These are phyloP conservation scores for Scheffersomyces insectosa DNA, from an alignment of 1,139 yeast species.

Conservation along the genomic window DNA sequence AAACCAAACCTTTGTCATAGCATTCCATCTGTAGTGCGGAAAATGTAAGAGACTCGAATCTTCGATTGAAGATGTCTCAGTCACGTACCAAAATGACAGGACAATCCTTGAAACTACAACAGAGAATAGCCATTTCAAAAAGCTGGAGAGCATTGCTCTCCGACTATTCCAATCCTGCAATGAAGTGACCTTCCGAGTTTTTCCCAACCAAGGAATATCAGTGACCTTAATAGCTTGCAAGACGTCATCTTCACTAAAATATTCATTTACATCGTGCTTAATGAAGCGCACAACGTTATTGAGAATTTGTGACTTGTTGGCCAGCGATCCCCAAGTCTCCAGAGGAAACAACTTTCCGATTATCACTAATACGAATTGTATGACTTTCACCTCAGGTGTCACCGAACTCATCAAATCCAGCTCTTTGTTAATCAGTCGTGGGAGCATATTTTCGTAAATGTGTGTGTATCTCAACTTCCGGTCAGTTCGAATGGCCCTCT, in stretches of 20 bases:
- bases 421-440: conserved; percentile 1
- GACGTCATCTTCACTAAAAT: conserved; percentile 24
- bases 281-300: conserved; percentile 40
- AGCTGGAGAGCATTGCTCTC: conserved; percentile 30
- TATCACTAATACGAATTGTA: conserved; percentile 39
- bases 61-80: conserved; percentile 54
- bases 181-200: conserved; percentile 23
- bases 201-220: conserved; percentile 52
- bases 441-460: conserved; percentile 24
- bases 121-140: conserved; percentile 62
- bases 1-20: conserved; percentile 42
- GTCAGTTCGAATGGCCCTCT: conserved; percentile 23
- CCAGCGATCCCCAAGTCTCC: conserved; percentile 53
- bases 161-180: conserved; percentile 38
- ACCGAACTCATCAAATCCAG: conserved; percentile 19
- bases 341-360: conserved; percentile 53
- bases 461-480: conserved; percentile 23
- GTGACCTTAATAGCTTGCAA: conserved; percentile 33
- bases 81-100: conserved; percentile 63
- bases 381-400: conserved; percentile 29
- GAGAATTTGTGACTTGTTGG: conserved; percentile 47
- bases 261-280: conserved; percentile 32
- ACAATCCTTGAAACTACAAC: conserved; percentile 50
- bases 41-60: conserved; percentile 46
- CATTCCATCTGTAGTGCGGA: conserved; percentile 62